Evolutionary conservation across 2,329 filamentous ascomycete species (phyloP).

Genomic region (Penicillium sp.): DNA sequence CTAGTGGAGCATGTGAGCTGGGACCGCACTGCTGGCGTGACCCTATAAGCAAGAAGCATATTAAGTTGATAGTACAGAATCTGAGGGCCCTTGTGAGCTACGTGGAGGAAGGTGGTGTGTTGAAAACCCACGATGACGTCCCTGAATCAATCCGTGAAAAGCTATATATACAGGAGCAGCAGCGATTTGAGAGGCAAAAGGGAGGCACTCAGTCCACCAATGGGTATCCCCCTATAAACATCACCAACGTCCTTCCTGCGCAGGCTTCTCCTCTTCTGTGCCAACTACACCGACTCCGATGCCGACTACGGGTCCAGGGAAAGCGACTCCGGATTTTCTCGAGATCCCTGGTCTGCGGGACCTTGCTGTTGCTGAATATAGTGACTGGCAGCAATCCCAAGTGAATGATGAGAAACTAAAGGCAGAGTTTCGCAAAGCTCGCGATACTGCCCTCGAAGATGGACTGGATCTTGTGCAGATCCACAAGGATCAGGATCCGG

Average conservation of each 20-base stretch:
- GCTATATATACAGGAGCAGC: constrained; percentile 5
- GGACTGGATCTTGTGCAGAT: background rate
- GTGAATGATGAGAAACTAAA: no score
- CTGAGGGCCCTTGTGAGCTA: background rate
- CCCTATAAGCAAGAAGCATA: background rate
- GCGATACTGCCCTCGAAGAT: no score
- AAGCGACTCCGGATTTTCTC: background rate
- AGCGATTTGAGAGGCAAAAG: constrained; percentile 2
- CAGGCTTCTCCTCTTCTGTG: background rate
- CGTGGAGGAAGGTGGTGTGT: background rate
- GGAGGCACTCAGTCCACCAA: background rate
- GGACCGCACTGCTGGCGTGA: background rate
- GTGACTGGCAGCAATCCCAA: no score
- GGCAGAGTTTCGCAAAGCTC: no score
- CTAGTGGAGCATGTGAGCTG: background rate
- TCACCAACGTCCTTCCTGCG: background rate
- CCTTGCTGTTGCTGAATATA: no score
- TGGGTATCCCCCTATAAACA: background rate
- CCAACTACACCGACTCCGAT: background rate
- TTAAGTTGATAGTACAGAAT: background rate
- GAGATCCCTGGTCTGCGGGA: background rate
- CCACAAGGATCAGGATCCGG: no score
- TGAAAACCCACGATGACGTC: constrained; percentile 6
- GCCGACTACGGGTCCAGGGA: background rate
- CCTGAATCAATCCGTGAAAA: constrained; percentile 6